phyloP scores from a whole-genome alignment of 2,329 filamentous ascomycete genomes.

The Xylaria sp. region DNA sequence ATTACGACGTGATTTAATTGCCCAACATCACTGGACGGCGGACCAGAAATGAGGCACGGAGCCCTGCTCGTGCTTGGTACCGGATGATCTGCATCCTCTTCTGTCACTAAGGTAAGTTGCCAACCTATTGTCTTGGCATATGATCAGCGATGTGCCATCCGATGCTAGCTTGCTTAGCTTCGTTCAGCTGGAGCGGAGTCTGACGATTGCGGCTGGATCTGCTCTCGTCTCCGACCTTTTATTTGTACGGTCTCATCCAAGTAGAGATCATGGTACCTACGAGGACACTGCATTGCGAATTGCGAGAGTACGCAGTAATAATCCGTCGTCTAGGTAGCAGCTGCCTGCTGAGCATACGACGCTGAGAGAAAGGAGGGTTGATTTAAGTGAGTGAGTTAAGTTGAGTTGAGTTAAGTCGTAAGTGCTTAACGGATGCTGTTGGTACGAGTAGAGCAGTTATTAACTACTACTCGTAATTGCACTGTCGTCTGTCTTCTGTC shows the following conservation, averaged over 20 bases:
- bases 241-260: not conserved
- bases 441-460: not conserved
- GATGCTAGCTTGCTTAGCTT: slow-evolving; percentile 23
- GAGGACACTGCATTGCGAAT: no score
- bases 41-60: not conserved
- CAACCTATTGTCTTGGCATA: slow-evolving; percentile 29
- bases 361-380: no score
- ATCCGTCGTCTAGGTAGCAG: no score
- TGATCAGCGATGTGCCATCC: slow-evolving; percentile 24
- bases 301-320: no score
- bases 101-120: slow-evolving; percentile 13
- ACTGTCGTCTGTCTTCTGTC: not conserved
- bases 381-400: no score
- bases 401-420: no score
- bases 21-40: not conserved
- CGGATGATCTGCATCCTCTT: slow-evolving; percentile 14
- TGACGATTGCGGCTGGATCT: slow-evolving; percentile 24
- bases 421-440: no score
- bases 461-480: not conserved
- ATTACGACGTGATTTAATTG: not conserved
- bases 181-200: slow-evolving; percentile 22
- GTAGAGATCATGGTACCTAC: no score
- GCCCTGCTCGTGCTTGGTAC: not conserved
- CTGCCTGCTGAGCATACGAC: no score
- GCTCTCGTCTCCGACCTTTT: slow-evolving; percentile 11